These are phyloP conservation scores for Setomelanomma holmii DNA, from an alignment of 2,329 filamentous ascomycete species.

Conservation along the genomic window DNA sequence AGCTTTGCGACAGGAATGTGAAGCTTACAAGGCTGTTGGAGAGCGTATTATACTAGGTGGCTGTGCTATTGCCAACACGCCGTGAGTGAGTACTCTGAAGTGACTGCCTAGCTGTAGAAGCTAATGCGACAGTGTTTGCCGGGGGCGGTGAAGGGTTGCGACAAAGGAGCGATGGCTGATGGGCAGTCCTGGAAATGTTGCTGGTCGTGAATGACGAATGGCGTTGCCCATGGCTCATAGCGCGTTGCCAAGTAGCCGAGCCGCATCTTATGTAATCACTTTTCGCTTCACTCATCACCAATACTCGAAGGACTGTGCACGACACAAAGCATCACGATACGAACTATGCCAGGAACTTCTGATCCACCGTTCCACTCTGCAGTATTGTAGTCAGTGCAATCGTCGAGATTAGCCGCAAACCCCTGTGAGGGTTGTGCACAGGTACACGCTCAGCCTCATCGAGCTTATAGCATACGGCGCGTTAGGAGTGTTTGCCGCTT, in stretches of 20 bases:
- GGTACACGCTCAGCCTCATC: too few relatives aligned
- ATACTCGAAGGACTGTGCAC: background rate
- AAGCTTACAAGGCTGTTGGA: constrained; percentile 22
- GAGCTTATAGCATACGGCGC: too few relatives aligned
- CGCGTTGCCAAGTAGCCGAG: constrained; percentile 24
- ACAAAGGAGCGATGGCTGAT: constrained; percentile 17
- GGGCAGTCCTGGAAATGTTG: constrained; percentile 22
- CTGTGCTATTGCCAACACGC: constrained; percentile 2
- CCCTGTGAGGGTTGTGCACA: too few relatives aligned
- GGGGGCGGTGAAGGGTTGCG: constrained; percentile 1
- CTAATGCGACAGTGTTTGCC: constrained; percentile 17
- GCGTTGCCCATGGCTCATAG: constrained; percentile 16
- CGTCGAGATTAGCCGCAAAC: too few relatives aligned
- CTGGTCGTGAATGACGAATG: constrained; percentile 26
- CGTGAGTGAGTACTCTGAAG: background rate
- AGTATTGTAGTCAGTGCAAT: too few relatives aligned
- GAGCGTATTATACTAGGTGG: constrained; percentile 8
- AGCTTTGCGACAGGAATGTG: constrained; percentile 7
- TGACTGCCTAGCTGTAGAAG: background rate
- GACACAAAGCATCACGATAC: background rate
- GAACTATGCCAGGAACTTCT: too few relatives aligned
- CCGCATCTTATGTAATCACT: constrained; percentile 11
- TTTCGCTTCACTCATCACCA: background rate
- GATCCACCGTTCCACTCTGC: too few relatives aligned
- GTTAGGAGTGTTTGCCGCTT: too few relatives aligned